Conservation (phyloP, 768 basidiomycete genomes). For the Leucosporidium yakuticum region DNA sequence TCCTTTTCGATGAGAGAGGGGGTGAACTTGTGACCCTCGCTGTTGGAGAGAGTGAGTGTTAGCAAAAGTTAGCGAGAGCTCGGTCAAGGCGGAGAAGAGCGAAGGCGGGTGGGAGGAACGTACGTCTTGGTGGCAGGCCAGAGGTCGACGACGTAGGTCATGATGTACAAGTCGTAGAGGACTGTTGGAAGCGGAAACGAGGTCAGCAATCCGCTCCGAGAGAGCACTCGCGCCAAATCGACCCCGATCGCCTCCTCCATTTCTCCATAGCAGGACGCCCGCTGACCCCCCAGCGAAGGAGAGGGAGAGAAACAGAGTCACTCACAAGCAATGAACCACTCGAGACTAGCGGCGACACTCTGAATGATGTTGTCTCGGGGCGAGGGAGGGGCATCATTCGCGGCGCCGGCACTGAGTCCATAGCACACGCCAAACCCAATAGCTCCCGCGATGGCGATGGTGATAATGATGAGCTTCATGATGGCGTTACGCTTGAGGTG, state of each 20-base stretch:
- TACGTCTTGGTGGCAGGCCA: conserved; percentile 43
- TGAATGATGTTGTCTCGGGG: conserved; percentile 41
- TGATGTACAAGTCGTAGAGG: conserved; percentile 40
- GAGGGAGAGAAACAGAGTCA: neutral
- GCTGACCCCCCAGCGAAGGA: no score
- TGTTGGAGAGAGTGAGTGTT: no score
- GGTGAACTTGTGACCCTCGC: conserved; percentile 14
- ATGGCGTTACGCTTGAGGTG: conserved; percentile 43
- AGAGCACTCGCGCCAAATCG: no score
- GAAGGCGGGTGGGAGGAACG: no score
- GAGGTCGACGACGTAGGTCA: conserved; percentile 44
- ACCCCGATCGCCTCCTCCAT: no score
- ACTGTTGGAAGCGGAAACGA: no score
- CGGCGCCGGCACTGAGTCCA: no score
- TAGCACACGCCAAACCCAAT: conserved; percentile 30
- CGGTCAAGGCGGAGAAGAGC: no score
- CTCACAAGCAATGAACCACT: conserved; percentile 44
- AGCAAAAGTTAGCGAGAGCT: no score
- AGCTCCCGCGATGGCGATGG: conserved; percentile 41
- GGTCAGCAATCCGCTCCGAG: no score
- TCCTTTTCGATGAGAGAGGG: conserved; percentile 24
- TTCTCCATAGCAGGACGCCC: no score
- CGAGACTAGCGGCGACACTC: conserved; percentile 42
- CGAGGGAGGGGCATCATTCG: conserved; percentile 17
- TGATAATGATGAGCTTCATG: conserved; percentile 44